Evolutionary conservation across 2,329 filamentous ascomycete genomes (phyloP).

Genomic region (Diaporthe batatas): DNA sequence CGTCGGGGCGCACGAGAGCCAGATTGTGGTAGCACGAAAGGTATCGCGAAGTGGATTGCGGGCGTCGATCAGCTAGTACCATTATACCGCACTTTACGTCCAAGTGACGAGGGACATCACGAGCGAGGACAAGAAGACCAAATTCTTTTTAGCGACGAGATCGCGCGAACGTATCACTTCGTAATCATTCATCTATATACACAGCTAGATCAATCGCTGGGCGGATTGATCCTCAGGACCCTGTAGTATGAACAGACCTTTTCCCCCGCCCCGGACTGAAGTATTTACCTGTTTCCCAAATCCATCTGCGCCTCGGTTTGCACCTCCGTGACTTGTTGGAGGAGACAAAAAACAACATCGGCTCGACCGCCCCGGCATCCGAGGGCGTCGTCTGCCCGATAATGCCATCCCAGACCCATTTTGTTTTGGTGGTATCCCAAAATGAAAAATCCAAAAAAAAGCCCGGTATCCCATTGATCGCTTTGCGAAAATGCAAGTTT

Average conservation of each 20-base stretch:
- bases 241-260: conserved; percentile 23
- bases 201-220: conserved; percentile 18
- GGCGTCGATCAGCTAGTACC: background rate
- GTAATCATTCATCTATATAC: conserved; percentile 32
- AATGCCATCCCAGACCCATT: conserved; percentile 9
- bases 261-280: background rate
- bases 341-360: background rate
- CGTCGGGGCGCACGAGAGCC: background rate
- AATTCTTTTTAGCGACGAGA: background rate
- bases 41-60: background rate
- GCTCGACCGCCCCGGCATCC: conserved; percentile 1
- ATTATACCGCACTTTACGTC: background rate
- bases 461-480: conserved; percentile 19
- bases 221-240: conserved; percentile 2
- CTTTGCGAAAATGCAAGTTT: conserved; percentile 31
- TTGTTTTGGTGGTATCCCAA: conserved; percentile 23
- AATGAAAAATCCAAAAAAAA: background rate
- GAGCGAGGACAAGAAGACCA: background rate
- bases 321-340: background rate
- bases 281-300: conserved; percentile 11
- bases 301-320: conserved; percentile 23
- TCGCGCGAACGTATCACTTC: conserved; percentile 22
- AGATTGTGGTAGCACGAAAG: no score
- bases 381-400: background rate
- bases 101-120: background rate